phyloP scores from a whole-genome alignment of 257 asterid genomes.

The Solanum piurae region DNA sequence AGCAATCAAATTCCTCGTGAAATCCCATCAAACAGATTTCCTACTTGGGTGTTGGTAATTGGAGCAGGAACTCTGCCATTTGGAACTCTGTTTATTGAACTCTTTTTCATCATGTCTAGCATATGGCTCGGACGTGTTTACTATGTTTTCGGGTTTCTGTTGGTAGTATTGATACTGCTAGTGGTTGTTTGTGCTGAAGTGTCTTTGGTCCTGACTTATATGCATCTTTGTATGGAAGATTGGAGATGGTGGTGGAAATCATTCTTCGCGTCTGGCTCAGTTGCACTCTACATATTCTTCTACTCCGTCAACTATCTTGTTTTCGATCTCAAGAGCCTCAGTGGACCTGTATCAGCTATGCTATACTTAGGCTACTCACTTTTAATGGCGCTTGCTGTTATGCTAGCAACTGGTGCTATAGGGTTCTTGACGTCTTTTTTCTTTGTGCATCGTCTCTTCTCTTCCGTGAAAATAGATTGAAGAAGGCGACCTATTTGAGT shows the following conservation, averaged over 20 bases:
- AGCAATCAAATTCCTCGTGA: slow-evolving; percentile 18
- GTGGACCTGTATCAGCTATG: slow-evolving; percentile 12
- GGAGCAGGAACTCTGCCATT: slow-evolving; percentile 19
- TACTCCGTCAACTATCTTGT: slow-evolving; percentile 13
- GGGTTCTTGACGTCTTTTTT: slow-evolving; percentile 7
- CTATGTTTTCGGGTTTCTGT: slow-evolving; percentile 15
- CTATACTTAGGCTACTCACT: slow-evolving; percentile 11
- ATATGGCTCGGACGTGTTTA: slow-evolving; percentile 16
- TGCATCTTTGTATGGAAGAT: slow-evolving; percentile 13
- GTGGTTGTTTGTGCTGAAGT: slow-evolving; percentile 16
- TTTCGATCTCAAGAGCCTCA: slow-evolving; percentile 15
- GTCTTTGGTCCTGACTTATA: slow-evolving; percentile 11
- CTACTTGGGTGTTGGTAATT: slow-evolving; percentile 10
- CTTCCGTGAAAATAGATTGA: slow-evolving; percentile 13
- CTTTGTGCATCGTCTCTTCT: slow-evolving; percentile 15
- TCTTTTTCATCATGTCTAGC: slow-evolving; percentile 21
- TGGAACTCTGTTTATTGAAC: slow-evolving; percentile 13
- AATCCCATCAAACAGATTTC: slow-evolving; percentile 8
- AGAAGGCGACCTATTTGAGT: neutral
- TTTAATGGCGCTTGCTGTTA: slow-evolving; percentile 9
- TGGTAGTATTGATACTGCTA: slow-evolving; percentile 1
- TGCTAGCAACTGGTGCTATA: slow-evolving; percentile 16
- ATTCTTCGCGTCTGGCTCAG: slow-evolving; percentile 15
- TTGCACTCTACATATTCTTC: slow-evolving; percentile 8
- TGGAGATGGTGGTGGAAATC: slow-evolving; percentile 23